Evolutionary conservation across 352 stramenopile genomes (phyloP).

Genomic region (Phytophthora chlamydospora): DNA sequence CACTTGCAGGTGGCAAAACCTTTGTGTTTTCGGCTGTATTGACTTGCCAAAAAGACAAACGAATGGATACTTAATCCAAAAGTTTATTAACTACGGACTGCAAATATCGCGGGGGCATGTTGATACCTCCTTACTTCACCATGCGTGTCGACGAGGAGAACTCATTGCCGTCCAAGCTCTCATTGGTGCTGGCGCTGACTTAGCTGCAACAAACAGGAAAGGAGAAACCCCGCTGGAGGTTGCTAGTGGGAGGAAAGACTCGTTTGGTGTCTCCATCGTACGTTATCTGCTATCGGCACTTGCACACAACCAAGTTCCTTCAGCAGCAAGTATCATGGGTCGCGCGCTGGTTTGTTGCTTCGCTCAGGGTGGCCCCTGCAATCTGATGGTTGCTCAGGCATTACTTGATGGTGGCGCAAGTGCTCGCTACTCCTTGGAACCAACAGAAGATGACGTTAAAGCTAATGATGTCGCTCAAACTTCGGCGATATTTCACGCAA

Average conservation of each 20-base stretch:
- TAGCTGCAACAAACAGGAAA: slow-evolving; percentile 33
- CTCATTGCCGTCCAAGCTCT: slow-evolving; percentile 45
- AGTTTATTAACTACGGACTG: slow-evolving; percentile 52
- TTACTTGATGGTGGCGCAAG: slow-evolving; percentile 47
- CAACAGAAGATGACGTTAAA: slow-evolving; percentile 12
- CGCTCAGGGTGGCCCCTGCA: slow-evolving; percentile 40
- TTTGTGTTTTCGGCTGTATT: slow-evolving; percentile 61
- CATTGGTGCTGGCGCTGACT: slow-evolving; percentile 43
- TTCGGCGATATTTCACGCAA: slow-evolving; percentile 45
- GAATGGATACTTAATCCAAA: slow-evolving; percentile 50
- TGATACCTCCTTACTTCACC: slow-evolving; percentile 51
- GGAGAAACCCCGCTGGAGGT: slow-evolving; percentile 43
- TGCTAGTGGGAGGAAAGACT: slow-evolving; percentile 49
- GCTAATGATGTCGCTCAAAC: not conserved
- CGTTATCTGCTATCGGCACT: slow-evolving; percentile 32
- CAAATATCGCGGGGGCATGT: slow-evolving; percentile 21
- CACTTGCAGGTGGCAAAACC: slow-evolving; percentile 60
- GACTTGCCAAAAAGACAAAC: slow-evolving; percentile 37
- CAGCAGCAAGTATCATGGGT: slow-evolving; percentile 21
- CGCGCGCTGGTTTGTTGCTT: slow-evolving; percentile 51
- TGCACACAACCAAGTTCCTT: not conserved
- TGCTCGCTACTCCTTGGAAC: slow-evolving; percentile 30
- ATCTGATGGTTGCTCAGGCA: slow-evolving; percentile 46
- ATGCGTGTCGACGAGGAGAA: slow-evolving; percentile 43
- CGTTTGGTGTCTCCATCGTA: slow-evolving; percentile 40